Percentiles rank a stretch among this genome's conserved stretches.
These are phyloP conservation scores for Isoetes taiwanensis DNA, from an alignment of 75 land plant species.

Conservation along the genomic window DNA sequence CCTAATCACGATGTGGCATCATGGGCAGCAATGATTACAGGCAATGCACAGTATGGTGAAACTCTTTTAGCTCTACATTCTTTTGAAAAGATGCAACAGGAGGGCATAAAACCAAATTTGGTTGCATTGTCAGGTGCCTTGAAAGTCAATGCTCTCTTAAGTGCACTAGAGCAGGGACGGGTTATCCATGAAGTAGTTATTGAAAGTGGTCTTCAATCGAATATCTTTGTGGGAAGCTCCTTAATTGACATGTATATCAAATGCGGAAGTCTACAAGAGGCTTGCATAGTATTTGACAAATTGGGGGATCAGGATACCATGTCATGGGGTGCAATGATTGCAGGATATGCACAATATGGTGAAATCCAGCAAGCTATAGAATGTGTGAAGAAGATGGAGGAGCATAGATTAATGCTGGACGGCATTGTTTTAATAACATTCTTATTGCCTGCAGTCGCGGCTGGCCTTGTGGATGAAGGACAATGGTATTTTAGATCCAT, in stretches of 20 bases:
- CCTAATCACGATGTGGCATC: constrained; percentile 27
- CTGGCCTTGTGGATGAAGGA: constrained; percentile 6
- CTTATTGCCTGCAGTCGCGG: constrained; percentile 6
- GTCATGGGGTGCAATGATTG: constrained; percentile 41
- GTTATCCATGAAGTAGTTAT: constrained; percentile 13
- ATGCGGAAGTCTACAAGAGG: constrained; percentile 36
- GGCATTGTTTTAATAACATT: not conserved
- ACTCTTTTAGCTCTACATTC: constrained; percentile 26
- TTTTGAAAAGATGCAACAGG: constrained; percentile 23
- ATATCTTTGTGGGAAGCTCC: constrained; percentile 21
- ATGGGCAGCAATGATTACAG: constrained; percentile 49
- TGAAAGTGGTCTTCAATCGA: constrained; percentile 13
- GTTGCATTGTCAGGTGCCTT: constrained; percentile 27
- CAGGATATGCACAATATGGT: constrained; percentile 36
- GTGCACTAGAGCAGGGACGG: constrained; percentile 17
- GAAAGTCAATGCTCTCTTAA: constrained; percentile 31
- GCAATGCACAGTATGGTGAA: constrained; percentile 44
- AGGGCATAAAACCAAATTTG: constrained; percentile 39
- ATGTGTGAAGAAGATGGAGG: constrained; percentile 23
- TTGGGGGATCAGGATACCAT: constrained; percentile 35
- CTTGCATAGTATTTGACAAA: constrained; percentile 18
- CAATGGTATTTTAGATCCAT: not conserved
- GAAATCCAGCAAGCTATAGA: constrained; percentile 17
- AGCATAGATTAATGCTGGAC: constrained; percentile 16
- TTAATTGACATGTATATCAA: constrained; percentile 34